These are phyloP conservation scores for Lantana camara DNA, from an alignment of 257 asterid genomes.

Conservation along the genomic window DNA sequence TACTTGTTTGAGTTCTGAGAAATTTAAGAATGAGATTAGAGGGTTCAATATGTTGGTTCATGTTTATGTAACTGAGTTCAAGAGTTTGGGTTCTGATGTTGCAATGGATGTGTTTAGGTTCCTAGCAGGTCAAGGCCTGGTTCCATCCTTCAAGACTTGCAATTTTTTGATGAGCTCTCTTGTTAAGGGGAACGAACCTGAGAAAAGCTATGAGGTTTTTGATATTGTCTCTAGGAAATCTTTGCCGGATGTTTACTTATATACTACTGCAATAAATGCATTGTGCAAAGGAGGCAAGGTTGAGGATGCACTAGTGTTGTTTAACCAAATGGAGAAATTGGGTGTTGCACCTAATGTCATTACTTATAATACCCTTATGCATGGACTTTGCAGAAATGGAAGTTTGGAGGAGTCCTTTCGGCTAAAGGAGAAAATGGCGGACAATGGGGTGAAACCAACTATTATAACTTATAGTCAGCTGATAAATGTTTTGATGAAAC, in stretches of 20 bases:
- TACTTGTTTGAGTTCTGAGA: conserved; percentile 32
- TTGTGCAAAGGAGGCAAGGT: conserved; percentile 67
- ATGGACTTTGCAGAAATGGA: conserved; percentile 65
- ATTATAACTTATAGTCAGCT: conserved; percentile 64
- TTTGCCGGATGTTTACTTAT: conserved; percentile 73
- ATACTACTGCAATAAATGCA: conserved; percentile 69
- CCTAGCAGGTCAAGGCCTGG: conserved; percentile 54
- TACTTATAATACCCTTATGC: conserved; percentile 72
- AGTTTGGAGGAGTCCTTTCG: conserved; percentile 59
- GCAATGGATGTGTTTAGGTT: conserved; percentile 55
- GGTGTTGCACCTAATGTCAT: conserved; percentile 72
- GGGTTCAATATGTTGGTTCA: conserved; percentile 73
- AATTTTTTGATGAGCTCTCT: conserved; percentile 69
- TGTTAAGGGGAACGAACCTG: conserved; percentile 61
- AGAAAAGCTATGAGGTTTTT: conserved; percentile 65
- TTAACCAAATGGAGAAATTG: conserved; percentile 57
- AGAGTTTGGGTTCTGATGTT: conserved; percentile 52
- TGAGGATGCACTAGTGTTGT: conserved; percentile 58
- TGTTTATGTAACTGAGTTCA: conserved; percentile 61
- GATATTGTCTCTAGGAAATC: conserved; percentile 37
- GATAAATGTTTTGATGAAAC: conserved; percentile 68
- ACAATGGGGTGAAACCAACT: conserved; percentile 64
- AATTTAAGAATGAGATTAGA: conserved; percentile 38
- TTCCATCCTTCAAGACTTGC: conserved; percentile 78
- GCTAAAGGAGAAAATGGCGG: conserved; percentile 66